Evolutionary conservation across 208 protist genomes (phyloP), one percentile per base, ranked within the genome.

Genomic region (Leishmania mexicana): DNA sequence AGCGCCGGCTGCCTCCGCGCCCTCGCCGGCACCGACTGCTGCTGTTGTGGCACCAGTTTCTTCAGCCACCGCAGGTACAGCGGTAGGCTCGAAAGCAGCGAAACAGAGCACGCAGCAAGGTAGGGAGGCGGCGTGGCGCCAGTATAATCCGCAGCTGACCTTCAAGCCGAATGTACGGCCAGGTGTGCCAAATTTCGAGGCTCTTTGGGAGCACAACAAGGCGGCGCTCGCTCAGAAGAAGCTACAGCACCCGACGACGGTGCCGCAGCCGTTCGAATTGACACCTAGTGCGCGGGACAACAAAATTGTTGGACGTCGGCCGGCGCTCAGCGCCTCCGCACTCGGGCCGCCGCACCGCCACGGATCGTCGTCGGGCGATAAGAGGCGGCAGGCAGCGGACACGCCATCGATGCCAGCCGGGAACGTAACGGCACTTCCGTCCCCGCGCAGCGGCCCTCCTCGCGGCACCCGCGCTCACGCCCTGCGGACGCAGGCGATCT

Each of bases 391-490:
- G 19, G 53, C n/a, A 68, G 40, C 53, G 21, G 70, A 40, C 77
- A 38, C 53, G 35, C 72, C 49, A 15, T 53, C 64, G 15, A 40
- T 49, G 24, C 1, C 57, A 57, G 76, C 58, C 2, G 51, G 17
- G 45, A 42, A 53, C 47, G 78, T 40, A 49, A 49, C 58, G 4
- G 45, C 7, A 17, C 64, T 57, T 11, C 21, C 70, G 5, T 51
- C 65, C 31, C 19, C 58, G 28, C 24, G 5, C 31, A 79, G 53
- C 31, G 40, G 31, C 10, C 70, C 88, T 24, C 91, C 92, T 11
- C 87, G 84, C 38, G 94, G 94, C 57, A 97, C 95, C 28, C 90
- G 91, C 4, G 89, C 92, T 1, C 93, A 97, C 77, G 93, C 95
- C 17, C 85, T 96, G 42, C 92, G 93, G 67, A 95, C 93, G 1